Base-by-base conservation (phyloP, 768 basidiomycete genomes). In the Macrolepiota albuminosa region DNA sequence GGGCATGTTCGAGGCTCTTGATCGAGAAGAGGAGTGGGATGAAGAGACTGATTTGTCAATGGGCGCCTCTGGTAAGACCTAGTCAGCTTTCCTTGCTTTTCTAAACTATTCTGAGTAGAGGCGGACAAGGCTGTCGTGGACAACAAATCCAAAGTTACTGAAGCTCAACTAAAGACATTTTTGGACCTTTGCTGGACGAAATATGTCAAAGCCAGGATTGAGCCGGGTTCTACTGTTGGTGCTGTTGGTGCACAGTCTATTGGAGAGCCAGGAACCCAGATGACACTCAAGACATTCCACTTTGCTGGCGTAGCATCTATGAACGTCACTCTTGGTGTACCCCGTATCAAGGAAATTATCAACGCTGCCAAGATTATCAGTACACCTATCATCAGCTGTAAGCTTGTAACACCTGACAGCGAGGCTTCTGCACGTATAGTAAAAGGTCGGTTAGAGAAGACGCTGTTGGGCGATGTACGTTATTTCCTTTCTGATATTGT, bases 251-350 rank as follows among this genome's bases (percentile, higher is more conserved):
- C 97, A 6, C 97, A 99, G 70, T 98, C 97, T 1, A 98, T 99
- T 64, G 97, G 97, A 68, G 97, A 99, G 74, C 97, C 97, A 1
- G 97, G 96, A 45, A 99, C 97, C 0, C 97, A 99, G 71, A 99
- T 99, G 97, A 98, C 96, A 1, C 74, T 98, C 64, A 98, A 98
- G 76, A 98, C 97, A 58, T 99, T 99, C 86, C 97, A 99, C 81
- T 99, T 98, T 74, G 97, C 97, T 67, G 97, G 97, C 77, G 96
- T 99, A 63, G 97, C 97, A 8, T 96, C 95, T 40, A 99, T 98
- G 97, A 98, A 98, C 75, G 94, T 99, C 63, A 99, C 97, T 0
- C 85, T 98, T 40, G 97, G 97, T 74, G 97, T 98, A n/a, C 97
- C 97, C 3, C 96, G 97, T 68, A 98, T 99, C 76, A 98, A 98